Base-by-base conservation (phyloP, 495 filamentous ascomycete species). In the Pseudomonodictys pantanalensis region DNA sequence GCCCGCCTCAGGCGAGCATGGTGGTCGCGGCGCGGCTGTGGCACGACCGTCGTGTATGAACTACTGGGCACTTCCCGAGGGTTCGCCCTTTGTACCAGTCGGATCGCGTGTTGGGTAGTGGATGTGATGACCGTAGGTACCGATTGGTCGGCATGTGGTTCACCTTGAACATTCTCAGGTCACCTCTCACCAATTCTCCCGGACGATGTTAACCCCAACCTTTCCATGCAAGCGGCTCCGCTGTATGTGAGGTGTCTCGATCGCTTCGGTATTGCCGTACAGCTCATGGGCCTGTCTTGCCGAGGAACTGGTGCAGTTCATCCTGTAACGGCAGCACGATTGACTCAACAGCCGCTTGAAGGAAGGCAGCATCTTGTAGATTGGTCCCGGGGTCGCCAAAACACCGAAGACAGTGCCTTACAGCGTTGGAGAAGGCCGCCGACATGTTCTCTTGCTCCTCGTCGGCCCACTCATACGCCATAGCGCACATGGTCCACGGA, bases 381-480 rank as follows among this genome's bases (percentile, higher is more conserved):
- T 51, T 61, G 25, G 59, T 51, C 5, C 60, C 42, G 10, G 65
- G 65, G 38, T 68, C 60, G 41, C 51, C 49, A 26, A 68, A 68
- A 26, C 60, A 68, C 7, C 60, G 60, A 2, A 68, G 65, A 39
- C 60, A 68, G 39, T 68, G 65, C 4, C 22, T 60, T 24, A 68
- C 56, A 22, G 65, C 65, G 2, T 23, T 52, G 29, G 49, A 30
- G 25, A 68, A 68, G 3, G 65, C 65, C 8, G 65, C 65, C 22
- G 65, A 68, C 4, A 68, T 22, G 33, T 68, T 58, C 44, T 68
- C 65, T 26, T 47, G 55, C 38, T 68, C 65, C 15, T 23, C 55
- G 18, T 68, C 65, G 10, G 61, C 44, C 65, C 65, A 68, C 41
- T 68, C 56, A 28, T 68, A 61, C 22, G 65, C 65, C 50, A 68